Conservation (phyloP, 2,329 filamentous ascomycete species). For the Cercospora beticola region DNA sequence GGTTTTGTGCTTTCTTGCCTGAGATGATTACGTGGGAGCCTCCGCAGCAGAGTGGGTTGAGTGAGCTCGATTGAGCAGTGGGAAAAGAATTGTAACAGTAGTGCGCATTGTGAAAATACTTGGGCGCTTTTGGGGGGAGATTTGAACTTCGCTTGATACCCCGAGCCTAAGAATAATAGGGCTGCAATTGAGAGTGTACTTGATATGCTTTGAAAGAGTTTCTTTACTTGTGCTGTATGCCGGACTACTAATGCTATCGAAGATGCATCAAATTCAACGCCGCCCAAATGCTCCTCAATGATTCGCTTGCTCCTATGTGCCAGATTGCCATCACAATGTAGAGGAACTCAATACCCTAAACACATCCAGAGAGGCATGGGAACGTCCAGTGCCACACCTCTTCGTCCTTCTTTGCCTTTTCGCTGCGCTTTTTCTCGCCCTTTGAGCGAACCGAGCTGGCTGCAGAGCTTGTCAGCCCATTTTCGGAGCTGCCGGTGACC, state of each 20-base stretch:
- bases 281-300: not conserved
- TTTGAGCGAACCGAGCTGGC: slow-evolving; percentile 3
- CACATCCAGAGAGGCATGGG: slow-evolving; percentile 13
- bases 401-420: not conserved
- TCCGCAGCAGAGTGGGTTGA: slow-evolving; percentile 9
- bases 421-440: not conserved
- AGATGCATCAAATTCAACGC: not conserved
- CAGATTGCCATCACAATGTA: not conserved
- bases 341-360: not conserved
- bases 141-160: slow-evolving; percentile 7
- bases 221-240: not conserved
- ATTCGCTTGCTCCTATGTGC: not conserved
- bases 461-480: slow-evolving; percentile 8
- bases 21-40: slow-evolving; percentile 31
- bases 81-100: not conserved
- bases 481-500: not conserved
- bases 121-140: not conserved
- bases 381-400: not conserved
- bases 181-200: not conserved
- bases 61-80: slow-evolving; percentile 1
- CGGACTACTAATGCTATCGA: not conserved
- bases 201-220: not conserved
- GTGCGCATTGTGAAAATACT: not conserved
- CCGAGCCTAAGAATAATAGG: not conserved
- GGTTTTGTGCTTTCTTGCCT: slow-evolving; percentile 57